Evolutionary conservation across 2,329 filamentous ascomycete species (phyloP), one percentile per base, ranked within the genome.

Genomic region (Ascochyta pisi): DNA sequence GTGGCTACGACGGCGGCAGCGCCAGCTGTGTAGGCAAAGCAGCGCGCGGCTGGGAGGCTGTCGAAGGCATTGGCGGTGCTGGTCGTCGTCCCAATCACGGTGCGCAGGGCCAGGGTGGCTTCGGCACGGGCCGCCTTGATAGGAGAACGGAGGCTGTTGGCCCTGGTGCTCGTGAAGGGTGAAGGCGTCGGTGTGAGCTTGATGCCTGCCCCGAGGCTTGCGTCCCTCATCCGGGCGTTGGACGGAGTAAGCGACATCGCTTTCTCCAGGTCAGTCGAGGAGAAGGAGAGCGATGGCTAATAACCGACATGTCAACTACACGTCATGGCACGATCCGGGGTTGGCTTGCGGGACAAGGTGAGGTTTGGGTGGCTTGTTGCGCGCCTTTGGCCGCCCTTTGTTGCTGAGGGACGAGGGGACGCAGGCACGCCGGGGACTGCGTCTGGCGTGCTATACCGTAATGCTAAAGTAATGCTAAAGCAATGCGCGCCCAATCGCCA

Each of bases 11-110:
- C 91, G n/a, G 92, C 94, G 39, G 94, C 92, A 9, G 92, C 95
- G 51, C 95, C 95, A 8, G 95, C 94, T 61, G 92, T 93, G 74
- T 96, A 95, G 51, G 92, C 92, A 76, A 98, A 96, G 46, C 82
- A 82, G 53, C 79, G 80, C 49, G 84, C 88, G 12, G 88, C 85
- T 37, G 89, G 81, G 57, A 94, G 86, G 61, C 86, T 88, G 73
- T 96, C 92, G 76, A 99, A 96, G 60, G 91, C 92, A 71, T 90
- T 93, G 37, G 92, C 89, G 4, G 90, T 90, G 64, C 82, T 86
- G 61, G 92, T 94, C 7, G 94, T 98, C 23, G 93, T 96, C 42
- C 95, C 95, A 68, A 98, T 90, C 54, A 98, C 92, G 61, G 91
- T 87, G 74, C 88, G 89, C 59, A 97, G 81, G 35, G 89, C 89